Conservation (phyloP, 2,329 filamentous ascomycete genomes). For the Fusarium multiceps region DNA sequence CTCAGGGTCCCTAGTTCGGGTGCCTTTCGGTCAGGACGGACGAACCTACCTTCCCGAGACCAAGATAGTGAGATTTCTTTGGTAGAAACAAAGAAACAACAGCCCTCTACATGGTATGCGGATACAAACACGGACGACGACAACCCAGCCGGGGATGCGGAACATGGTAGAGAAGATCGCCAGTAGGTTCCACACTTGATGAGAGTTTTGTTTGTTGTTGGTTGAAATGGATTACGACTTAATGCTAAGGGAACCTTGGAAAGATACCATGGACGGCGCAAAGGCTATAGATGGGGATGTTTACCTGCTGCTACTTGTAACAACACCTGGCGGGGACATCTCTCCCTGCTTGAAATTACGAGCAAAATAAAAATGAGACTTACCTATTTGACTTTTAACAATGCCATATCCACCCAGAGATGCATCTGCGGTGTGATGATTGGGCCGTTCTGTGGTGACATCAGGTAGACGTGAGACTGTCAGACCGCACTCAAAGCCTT, state of each 20-base stretch:
- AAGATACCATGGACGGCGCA: neutral
- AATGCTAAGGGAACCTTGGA: neutral
- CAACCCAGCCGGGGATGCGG: neutral
- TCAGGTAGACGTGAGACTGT: neutral
- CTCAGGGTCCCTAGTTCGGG: constrained; percentile 17
- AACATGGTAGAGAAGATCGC: neutral
- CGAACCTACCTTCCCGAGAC: constrained; percentile 3
- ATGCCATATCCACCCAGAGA: neutral
- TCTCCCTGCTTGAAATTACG: neutral
- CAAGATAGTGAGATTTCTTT: constrained; percentile 40
- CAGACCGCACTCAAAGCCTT: neutral
- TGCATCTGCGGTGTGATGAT: neutral
- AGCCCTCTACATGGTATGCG: constrained; percentile 13
- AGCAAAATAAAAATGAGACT: neutral
- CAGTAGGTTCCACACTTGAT: neutral
- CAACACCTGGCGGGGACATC: neutral
- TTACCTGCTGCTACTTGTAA: neutral
- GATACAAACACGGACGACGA: constrained; percentile 7
- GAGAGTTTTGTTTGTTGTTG: neutral
- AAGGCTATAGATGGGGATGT: neutral
- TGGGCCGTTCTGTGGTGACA: neutral
- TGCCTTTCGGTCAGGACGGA: constrained; percentile 14
- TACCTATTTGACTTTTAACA: neutral
- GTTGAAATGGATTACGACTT: neutral
- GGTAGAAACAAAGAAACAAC: constrained; percentile 19